Base-by-base conservation (phyloP, 345 rosid species). In the Gossypium longicalyx region DNA sequence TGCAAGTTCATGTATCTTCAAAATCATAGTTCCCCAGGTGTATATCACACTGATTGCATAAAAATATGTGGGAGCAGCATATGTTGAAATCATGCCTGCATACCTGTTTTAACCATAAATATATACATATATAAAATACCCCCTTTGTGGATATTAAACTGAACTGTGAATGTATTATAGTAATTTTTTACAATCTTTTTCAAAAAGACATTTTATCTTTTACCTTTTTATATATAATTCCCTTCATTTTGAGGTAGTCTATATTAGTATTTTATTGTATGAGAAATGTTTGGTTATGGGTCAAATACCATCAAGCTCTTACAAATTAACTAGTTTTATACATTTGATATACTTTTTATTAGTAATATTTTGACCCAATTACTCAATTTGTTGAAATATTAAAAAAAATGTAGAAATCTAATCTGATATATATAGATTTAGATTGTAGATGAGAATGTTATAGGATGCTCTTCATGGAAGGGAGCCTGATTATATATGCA, bases 401-500 rank as follows among this genome's bases (percentile, higher is more conserved):
- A 2, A 34, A 34, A 34, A 4, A 34, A 34, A 29, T 34, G 41
- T 34, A 34, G 41, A 34, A 34, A 34, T 34, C 41, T 34, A 34
- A 15, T 6, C 17, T 6, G 19, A 51, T 53, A 22, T 43, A 29
- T 57, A 44, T 52, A 68, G 38, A 34, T 49, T 51, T 59, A 7
- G 9, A 65, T 19, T 43, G 15, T 65, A 9, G 17, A 16, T 41
- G 9, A 79, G 64, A 82, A 85, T 84, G 60, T 86, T 86, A 83
- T 86, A 83, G 91, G 91, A 87, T 89, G 87, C 91, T 85, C 90
- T 77, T 80, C 68, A 67, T 65, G 53, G 67, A 15, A 68, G 71
- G 73, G 78, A 75, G 54, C 67, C 74, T 74, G 67, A 22, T 29
- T 13, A 38, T 80, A 78, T 80, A 76, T 73, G 84, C 83, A 66